A percentile compares a stretch with the other conserved stretches of the same genome.
These are phyloP conservation scores for Verticillium isaacii DNA, from an alignment of 2,329 filamentous ascomycete species.

Conservation along the genomic window DNA sequence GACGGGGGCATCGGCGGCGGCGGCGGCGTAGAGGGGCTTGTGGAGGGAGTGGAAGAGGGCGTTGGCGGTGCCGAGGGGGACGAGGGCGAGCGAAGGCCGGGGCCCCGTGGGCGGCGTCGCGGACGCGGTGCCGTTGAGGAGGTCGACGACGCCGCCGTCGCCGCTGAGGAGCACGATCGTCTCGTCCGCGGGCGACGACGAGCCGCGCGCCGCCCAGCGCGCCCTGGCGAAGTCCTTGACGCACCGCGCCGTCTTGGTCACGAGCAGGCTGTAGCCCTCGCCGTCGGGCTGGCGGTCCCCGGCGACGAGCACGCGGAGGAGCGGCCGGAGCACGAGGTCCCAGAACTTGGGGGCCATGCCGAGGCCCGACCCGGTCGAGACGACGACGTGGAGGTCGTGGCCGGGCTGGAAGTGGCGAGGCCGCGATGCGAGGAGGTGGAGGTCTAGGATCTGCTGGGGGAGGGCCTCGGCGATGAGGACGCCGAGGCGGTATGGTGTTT, in stretches of 20 bases:
- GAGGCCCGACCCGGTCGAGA: constrained; percentile 64
- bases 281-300: constrained; percentile 7
- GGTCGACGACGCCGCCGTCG: constrained; percentile 80
- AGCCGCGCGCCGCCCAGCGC: constrained; percentile 22
- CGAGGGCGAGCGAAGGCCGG: constrained; percentile 43
- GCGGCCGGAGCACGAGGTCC: constrained; percentile 46
- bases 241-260: constrained; percentile 59
- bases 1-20: background rate
- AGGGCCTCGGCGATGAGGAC: constrained; percentile 25
- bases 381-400: constrained; percentile 51
- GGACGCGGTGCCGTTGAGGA: constrained; percentile 58
- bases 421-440: constrained; percentile 28
- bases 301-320: constrained; percentile 40
- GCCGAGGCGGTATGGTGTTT: constrained; percentile 21
- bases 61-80: constrained; percentile 63
- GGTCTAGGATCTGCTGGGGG: constrained; percentile 28
- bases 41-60: constrained; percentile 60
- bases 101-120: background rate
- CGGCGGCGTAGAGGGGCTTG: constrained; percentile 44
- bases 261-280: constrained; percentile 46
- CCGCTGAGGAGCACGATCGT: constrained; percentile 78
- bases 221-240: constrained; percentile 57
- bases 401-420: constrained; percentile 30
- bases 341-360: constrained; percentile 54
- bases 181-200: constrained; percentile 21